These are phyloP conservation scores for Termitomyces sp. DNA, from an alignment of 768 basidiomycete species.

Conservation along the genomic window DNA sequence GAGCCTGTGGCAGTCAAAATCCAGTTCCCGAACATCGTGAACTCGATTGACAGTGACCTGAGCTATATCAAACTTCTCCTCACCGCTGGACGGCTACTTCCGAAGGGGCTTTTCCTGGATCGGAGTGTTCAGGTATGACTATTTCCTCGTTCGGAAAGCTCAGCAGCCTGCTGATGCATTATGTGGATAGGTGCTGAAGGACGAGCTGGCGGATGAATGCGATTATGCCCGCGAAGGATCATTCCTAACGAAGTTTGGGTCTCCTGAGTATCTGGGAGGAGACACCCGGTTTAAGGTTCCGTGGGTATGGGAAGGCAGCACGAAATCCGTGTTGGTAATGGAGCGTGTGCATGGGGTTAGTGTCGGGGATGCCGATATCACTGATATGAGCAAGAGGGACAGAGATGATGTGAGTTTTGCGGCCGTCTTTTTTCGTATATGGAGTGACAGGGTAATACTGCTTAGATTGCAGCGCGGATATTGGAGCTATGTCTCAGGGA, in stretches of 20 bases:
- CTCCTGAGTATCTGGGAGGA: constrained; percentile 42
- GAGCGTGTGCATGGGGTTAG: constrained; percentile 78
- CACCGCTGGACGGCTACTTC: constrained; percentile 76
- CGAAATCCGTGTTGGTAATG: constrained; percentile 84
- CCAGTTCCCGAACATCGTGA: constrained; percentile 90
- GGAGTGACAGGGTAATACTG: neutral
- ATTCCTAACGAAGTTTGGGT: constrained; percentile 60
- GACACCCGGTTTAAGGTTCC: constrained; percentile 80
- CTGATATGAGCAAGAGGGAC: constrained; percentile 55
- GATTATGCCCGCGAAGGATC: constrained; percentile 83
- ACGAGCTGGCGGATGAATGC: constrained; percentile 91
- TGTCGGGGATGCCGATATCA: constrained; percentile 62
- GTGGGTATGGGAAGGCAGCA: constrained; percentile 81
- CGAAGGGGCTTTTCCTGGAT: constrained; percentile 87
- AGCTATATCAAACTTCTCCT: constrained; percentile 82
- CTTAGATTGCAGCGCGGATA: constrained; percentile 78
- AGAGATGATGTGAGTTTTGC: constrained; percentile 61
- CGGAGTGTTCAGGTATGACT: constrained; percentile 67
- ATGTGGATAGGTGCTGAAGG: constrained; percentile 70
- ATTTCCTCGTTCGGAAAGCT: neutral
- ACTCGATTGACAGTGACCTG: constrained; percentile 85
- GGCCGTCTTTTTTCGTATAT: neutral
- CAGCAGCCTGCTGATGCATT: neutral
- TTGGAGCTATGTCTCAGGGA: constrained; percentile 87
- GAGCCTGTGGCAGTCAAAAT: constrained; percentile 80